Evolutionary conservation across 2,329 filamentous ascomycete species (phyloP), one percentile per base, ranked within the genome.

Genomic region (Orbilia oligospora): DNA sequence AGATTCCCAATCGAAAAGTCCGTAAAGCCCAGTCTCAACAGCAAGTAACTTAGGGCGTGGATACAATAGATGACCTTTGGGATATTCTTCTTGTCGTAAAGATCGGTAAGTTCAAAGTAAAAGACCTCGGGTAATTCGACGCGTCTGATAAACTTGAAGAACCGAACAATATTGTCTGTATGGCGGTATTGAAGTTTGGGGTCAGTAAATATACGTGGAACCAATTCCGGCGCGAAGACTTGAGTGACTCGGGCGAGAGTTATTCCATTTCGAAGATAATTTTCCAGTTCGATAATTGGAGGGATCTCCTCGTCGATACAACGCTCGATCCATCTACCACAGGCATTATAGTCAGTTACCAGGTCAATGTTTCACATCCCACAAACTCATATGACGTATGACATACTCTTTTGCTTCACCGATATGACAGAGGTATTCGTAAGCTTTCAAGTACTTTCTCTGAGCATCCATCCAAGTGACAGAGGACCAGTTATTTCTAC

Each of bases 41-140:
- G 87, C n/a, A 99, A 88, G 94, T 95, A 99, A 84, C 95, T 98
- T 18, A 99, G 87, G 0, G 96, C 96, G 83, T 99, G 96, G 66
- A 99, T 96, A 83, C 96, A 99, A 86, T 99, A 97, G 80, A 99
- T 99, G 83, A 98, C 97, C 84, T 98, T 99, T 3, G 96, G 96
- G 0, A 98, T 97, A 82, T 99, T 99, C 86, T 99, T 99, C 87
- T 98, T 99, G 85, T 99, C 97, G 86, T 99, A 99, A 12, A 99
- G 86, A 85, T 99, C 96, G 80, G 98, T 97, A 55, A 98, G 88
- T 84, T 99, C 96, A 84, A 99, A 99, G 72, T 95, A 91, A 84
- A 99, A 99, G 18, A 99, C 81, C 82, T 99, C 97, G 0, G 96
- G 96, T 2, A 99, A 87, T 82, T 97, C 92, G 8, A 97, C 90